These are phyloP conservation scores for Penicillium subrubescens DNA, from an alignment of 495 filamentous ascomycete species.

Conservation along the genomic window DNA sequence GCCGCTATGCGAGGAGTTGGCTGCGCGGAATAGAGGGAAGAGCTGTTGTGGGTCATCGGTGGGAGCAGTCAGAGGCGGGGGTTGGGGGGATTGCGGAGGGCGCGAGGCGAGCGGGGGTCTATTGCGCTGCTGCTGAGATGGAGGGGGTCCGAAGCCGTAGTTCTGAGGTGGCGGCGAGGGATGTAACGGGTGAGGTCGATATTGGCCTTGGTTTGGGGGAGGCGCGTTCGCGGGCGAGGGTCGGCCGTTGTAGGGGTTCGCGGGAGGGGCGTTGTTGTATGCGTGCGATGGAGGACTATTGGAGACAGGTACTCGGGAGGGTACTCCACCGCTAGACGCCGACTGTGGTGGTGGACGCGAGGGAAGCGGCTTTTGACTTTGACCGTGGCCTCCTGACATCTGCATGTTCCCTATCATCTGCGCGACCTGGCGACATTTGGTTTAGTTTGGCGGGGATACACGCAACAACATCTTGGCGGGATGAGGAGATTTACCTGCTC, in stretches of 20 bases:
- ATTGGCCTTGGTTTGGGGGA: conserved; percentile 29
- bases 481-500: conserved; percentile 66
- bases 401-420: conserved; percentile 54
- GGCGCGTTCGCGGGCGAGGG: conserved; percentile 26
- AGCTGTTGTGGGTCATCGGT: conserved; percentile 61
- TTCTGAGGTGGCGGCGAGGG: conserved; percentile 60
- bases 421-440: conserved; percentile 44
- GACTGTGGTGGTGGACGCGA: conserved; percentile 32
- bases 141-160: conserved; percentile 62
- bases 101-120: conserved; percentile 62
- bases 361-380: conserved; percentile 29
- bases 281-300: conserved; percentile 32
- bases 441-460: conserved; percentile 6
- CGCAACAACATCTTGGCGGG: neutral
- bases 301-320: conserved; percentile 35
- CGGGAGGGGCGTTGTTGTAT: conserved; percentile 22
- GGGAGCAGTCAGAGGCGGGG: conserved; percentile 64
- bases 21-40: conserved; percentile 84
- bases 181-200: conserved; percentile 46
- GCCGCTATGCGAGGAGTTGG: conserved; percentile 81
- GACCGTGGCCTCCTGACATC: conserved; percentile 20
- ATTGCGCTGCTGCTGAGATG: conserved; percentile 46
- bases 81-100: conserved; percentile 55
- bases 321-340: conserved; percentile 28
- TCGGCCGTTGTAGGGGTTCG: conserved; percentile 32